Evolutionary conservation across 148 eudicot genomes (phyloP), one percentile per base, ranked within the genome.

Genomic region (Silene latifolia): DNA sequence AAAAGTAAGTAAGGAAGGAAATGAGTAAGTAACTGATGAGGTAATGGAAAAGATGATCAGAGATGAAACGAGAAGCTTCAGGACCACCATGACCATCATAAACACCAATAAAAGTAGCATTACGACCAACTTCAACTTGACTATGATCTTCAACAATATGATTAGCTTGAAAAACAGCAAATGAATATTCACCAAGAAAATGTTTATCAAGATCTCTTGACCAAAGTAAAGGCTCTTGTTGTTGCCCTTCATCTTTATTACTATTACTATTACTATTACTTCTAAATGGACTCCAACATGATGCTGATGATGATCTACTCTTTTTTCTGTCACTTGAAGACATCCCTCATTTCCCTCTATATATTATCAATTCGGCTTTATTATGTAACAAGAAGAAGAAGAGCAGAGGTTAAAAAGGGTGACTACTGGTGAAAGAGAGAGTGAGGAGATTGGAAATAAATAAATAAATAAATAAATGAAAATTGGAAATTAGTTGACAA

Each of bases 71-170:
- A 18, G 96, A 80, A 14, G 90, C 89, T 0, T 84, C 88, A 44
- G 84, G 80, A 8, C 96, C 96, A 19, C 90, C 96, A 79, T 90
- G 96, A 2, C 96, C 96, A 73, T 90, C 96, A 63, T 90, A 90
- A 72, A 90, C 82, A 15, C 96, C 93, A 32, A 88, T 83, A 53
- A 87, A 90, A 6, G 90, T 87, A 27, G 81, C 87, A 57, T 82
- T 72, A 0, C 63, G 79, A 13, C 89, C 87, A 1, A 82, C 82
- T 79, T 88, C 92, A 29, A 90, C 96, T 76, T 90, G 95, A 76
- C 91, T 81, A 2, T 81, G 82, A 87, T 90, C 95, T 78, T 90
- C 95, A 20, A 87, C 20, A 51, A 73, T 81, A 8, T 60, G 75
- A 73, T 90, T 88, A 8, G 90, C 92, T 73, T 85, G 92, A 24